Evolutionary conservation across 2,329 filamentous ascomycete genomes (phyloP).

Genomic region (Gnomoniopsis smithogilvyi): DNA sequence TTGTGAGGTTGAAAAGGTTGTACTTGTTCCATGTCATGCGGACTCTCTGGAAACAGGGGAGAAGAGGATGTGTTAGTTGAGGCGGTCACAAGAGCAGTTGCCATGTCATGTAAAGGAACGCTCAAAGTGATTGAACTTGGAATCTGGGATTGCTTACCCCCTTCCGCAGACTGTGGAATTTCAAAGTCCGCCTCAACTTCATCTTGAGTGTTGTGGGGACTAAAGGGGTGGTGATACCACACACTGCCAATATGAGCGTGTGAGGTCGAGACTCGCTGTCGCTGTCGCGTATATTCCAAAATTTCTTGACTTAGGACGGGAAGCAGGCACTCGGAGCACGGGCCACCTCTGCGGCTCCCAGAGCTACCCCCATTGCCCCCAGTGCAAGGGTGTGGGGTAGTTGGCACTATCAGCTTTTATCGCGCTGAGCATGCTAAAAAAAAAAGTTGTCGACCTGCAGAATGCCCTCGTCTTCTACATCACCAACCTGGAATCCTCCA

Average conservation of each 20-base stretch:
- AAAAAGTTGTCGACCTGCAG: background rate
- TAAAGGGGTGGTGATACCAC: slow-evolving; percentile 3
- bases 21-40: slow-evolving; percentile 97
- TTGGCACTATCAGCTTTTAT: background rate
- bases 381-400: background rate
- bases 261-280: background rate
- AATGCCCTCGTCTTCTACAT: background rate
- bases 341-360: too few species aligned
- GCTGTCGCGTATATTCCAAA: slow-evolving; percentile 1
- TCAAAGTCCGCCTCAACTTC: slow-evolving; percentile 53
- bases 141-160: slow-evolving; percentile 46
- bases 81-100: background rate
- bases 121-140: background rate
- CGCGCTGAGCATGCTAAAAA: too few species aligned
- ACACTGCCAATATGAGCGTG: background rate
- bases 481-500: background rate
- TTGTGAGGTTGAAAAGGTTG: slow-evolving; percentile 84
- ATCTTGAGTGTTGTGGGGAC: slow-evolving; percentile 32
- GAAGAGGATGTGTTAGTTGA: background rate
- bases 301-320: background rate
- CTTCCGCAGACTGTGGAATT: slow-evolving; percentile 65
- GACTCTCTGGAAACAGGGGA: slow-evolving; percentile 64
- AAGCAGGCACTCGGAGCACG: too few species aligned
- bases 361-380: too few species aligned
- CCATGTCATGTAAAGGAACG: background rate